Conservation (phyloP, 2,329 filamentous ascomycete genomes). For the Cladorrhinum sp. region DNA sequence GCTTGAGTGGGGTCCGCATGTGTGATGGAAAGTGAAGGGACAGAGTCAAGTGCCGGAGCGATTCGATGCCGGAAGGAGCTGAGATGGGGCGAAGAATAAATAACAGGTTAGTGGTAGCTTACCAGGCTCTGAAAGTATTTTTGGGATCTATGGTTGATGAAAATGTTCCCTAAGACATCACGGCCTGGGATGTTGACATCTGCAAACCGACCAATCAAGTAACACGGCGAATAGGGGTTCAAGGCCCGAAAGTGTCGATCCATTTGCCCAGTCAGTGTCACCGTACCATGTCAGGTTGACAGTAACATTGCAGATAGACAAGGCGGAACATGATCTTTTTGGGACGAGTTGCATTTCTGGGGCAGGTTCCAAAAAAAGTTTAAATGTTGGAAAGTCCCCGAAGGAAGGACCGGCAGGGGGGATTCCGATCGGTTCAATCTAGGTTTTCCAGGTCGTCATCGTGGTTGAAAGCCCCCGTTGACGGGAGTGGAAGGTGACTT, state of each 20-base stretch:
- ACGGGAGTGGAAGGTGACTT: conserved; percentile 18
- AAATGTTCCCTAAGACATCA: no score
- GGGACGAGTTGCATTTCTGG: neutral
- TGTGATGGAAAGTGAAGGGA: neutral
- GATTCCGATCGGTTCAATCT: no score
- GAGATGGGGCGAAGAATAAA: neutral
- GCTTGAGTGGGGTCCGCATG: no score
- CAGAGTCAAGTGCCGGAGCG: neutral
- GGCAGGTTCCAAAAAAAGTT: neutral
- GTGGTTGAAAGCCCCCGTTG: conserved; percentile 7
- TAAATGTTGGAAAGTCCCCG: neutral
- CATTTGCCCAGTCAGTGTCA: neutral
- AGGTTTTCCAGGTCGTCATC: no score
- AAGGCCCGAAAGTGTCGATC: no score
- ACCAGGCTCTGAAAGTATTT: neutral
- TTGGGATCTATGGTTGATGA: neutral
- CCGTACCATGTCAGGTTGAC: neutral
- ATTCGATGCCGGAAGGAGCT: neutral
- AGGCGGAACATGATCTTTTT: neutral
- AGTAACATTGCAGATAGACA: neutral
- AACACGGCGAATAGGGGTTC: no score
- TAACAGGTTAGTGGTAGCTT: neutral
- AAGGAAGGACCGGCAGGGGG: no score
- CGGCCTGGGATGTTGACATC: no score
- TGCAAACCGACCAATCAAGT: no score